A percentile compares a stretch with the other conserved stretches of the same genome.
phyloP scores from a whole-genome alignment of 441 rosid genomes.

The Arabidopsis hybrid region DNA sequence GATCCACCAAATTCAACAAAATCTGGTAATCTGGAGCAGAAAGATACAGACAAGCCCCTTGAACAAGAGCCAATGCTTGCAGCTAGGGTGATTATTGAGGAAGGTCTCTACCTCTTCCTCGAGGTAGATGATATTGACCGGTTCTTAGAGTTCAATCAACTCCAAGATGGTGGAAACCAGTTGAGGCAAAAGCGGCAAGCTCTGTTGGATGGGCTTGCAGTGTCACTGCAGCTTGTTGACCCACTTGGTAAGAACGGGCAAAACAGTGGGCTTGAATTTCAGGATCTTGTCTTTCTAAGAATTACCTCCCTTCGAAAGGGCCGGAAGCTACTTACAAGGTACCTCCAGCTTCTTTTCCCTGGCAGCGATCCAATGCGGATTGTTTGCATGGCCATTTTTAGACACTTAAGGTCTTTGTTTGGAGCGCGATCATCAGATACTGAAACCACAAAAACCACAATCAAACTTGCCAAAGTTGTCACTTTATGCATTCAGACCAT shows the following conservation, averaged over 20 bases:
- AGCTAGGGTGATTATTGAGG: slow-evolving; percentile 93
- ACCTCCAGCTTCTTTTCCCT: slow-evolving; percentile 73
- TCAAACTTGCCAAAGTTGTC: slow-evolving; percentile 67
- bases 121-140: slow-evolving; percentile 93
- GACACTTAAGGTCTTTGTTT: slow-evolving; percentile 81
- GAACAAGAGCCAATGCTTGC: slow-evolving; percentile 98
- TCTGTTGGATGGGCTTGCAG: slow-evolving; percentile 79
- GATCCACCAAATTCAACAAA: slow-evolving; percentile 69
- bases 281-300: slow-evolving; percentile 77
- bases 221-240: slow-evolving; percentile 84
- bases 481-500: slow-evolving; percentile 61
- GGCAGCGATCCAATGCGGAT: slow-evolving; percentile 72
- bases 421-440: slow-evolving; percentile 70
- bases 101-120: slow-evolving; percentile 83
- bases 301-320: slow-evolving; percentile 88
- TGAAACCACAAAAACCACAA: slow-evolving; percentile 62
- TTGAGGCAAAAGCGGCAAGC: slow-evolving; percentile 70
- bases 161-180: slow-evolving; percentile 79
- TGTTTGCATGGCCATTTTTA: slow-evolving; percentile 91
- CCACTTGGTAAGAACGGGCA: slow-evolving; percentile 78
- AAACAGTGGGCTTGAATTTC: slow-evolving; percentile 46
- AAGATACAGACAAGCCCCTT: slow-evolving; percentile 74
- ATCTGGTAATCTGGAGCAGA: slow-evolving; percentile 57
- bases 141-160: slow-evolving; percentile 74
- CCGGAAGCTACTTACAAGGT: slow-evolving; percentile 75